Evolutionary conservation across 495 filamentous ascomycete genomes (phyloP), one percentile per base, ranked within the genome.

Genomic region (Cladorrhinum samala): DNA sequence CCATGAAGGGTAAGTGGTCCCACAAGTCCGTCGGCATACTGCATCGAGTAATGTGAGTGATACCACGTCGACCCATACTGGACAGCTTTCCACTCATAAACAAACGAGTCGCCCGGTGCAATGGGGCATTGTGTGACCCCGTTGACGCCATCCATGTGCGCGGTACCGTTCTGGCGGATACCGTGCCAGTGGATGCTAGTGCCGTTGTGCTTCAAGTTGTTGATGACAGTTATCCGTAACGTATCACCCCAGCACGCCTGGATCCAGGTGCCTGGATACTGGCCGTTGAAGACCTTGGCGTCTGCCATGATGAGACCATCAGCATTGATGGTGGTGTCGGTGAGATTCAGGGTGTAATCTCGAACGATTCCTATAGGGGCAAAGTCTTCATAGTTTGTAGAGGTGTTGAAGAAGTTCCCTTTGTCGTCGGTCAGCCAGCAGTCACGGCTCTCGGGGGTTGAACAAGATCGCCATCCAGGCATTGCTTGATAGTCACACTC

Each of bases 41-140:
- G 82, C 9, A 76, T 62, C 6, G 70, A 71, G 56, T 77, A 82
- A 58, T 86, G 83, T 21, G 68, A 74, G 57, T 85, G 83, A 49
- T 84, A 62, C 82, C 81, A 86, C 4, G 75, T 68, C 0, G 75
- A 76, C 2, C 83, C 84, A 54, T 86, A 84, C 50, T 72, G 63
- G 0, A 27, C 61, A 9, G 50, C 58, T 18, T 56, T 47, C 18
- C 64, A 68, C 0, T 18, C 24, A 49, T 71, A 69, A 1, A 52
- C 66, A 21, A 61, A 65, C 20, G 25, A 61, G 18, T 59, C 37
- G 0, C 64, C 58, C 65, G 76, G 77, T 2, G 73, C 57, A 25
- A 78, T 75, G 2, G 76, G 77, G 55, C 76, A 79, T 45, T 80
- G 69, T 4, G 67, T 65, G 24, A 78, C 63, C 9, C 67, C 67